Evolutionary conservation across 495 filamentous ascomycete genomes (phyloP), one percentile per base, ranked within the genome.

Genomic region (Saxophila tyrrhenica): DNA sequence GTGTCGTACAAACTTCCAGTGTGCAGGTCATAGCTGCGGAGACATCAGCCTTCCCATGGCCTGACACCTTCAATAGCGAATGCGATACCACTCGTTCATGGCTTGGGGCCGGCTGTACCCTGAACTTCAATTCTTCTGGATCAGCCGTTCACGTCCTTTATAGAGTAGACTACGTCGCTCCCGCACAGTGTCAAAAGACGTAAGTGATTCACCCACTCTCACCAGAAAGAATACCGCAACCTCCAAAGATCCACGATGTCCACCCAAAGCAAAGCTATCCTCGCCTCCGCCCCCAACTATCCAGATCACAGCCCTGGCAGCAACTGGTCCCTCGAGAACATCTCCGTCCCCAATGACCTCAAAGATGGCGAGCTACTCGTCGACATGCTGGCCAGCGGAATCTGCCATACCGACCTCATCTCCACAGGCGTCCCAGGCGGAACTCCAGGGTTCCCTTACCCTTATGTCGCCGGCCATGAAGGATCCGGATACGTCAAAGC

Each of bases 401-500:
- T 62, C 25, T 67, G 55, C 51, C 62, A 62, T 32, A 63, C 55
- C 15, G 53, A 65, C 42, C 46, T 60, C 2, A 22, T 57, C 39
- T 42, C 65, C 44, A 49, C 49, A 16, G 21, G 42, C 20, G 41
- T 65, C 23, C 56, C 62, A 11, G 38, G 38, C 21, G 62, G 62
- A 3, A 47, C 46, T 5, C 57, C 64, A 24, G 46, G 45, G 7
- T 49, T 57, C 13, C 48, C 55, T 25, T 65, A 65, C 39, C 64
- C 64, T 1, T 25, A 55, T 7, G 56, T 67, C n/a, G 39, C 63
- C 7, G 64, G 64, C 11, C 64, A 67, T 54, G 64, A 66, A 58
- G 64, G 64, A 48, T 35, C 59, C 41, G 64, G 64, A n/a, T 59
- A 57, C 50, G 60, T 67, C 46, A 45, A 57, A 41, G 48, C 24